A percentile compares a stretch with the other conserved stretches of the same genome.
Conservation (phyloP, 2,329 filamentous ascomycete genomes). For the Ceratocystis diversiconidia region DNA sequence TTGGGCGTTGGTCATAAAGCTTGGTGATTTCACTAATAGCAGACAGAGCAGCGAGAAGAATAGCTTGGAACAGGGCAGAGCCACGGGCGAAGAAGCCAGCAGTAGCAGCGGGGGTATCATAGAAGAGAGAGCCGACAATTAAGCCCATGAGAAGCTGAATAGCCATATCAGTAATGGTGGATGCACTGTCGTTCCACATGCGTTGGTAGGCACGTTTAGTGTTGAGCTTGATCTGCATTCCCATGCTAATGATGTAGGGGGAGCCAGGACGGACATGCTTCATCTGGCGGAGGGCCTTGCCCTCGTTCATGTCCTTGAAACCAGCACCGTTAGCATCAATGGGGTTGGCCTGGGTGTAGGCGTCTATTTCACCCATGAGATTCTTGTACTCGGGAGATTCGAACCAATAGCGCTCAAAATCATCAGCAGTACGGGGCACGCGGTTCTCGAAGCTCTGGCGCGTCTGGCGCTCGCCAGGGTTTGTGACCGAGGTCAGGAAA, state of each 20-base stretch:
- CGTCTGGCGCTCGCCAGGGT: slow-evolving; percentile 43
- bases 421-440: slow-evolving; percentile 54
- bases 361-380: slow-evolving; percentile 35
- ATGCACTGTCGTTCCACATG: slow-evolving; percentile 37
- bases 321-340: slow-evolving; percentile 28
- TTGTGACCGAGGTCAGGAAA: slow-evolving; percentile 56
- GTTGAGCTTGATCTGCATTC: slow-evolving; percentile 39
- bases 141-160: slow-evolving; percentile 42
- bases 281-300: slow-evolving; percentile 37
- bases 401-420: slow-evolving; percentile 43
- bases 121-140: slow-evolving; percentile 49
- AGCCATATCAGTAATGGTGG: slow-evolving; percentile 32
- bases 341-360: slow-evolving; percentile 34
- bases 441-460: slow-evolving; percentile 43
- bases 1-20: slow-evolving; percentile 32
- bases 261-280: slow-evolving; percentile 40
- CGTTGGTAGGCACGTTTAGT: slow-evolving; percentile 38
- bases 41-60: slow-evolving; percentile 44
- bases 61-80: slow-evolving; percentile 44
- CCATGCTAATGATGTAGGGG: slow-evolving; percentile 41
- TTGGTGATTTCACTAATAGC: slow-evolving; percentile 41
- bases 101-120: slow-evolving; percentile 34
- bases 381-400: slow-evolving; percentile 31
- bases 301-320: slow-evolving; percentile 31
- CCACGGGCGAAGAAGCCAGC: slow-evolving; percentile 40